Conservation (phyloP, 2,329 filamentous ascomycete species). For the Venturia effusa region DNA sequence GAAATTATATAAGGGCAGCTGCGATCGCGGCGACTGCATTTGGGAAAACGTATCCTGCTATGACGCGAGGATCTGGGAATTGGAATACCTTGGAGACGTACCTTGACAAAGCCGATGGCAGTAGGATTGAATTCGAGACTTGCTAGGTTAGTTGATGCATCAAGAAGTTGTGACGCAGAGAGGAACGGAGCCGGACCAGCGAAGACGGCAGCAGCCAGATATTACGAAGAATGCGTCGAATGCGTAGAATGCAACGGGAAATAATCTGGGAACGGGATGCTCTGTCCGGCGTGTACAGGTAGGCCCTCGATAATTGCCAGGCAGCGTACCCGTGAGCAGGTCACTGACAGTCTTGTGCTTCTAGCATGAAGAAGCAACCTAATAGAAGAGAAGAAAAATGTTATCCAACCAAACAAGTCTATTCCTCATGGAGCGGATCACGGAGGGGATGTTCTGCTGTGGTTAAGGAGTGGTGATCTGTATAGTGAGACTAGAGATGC, state of each 20-base stretch:
- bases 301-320: neutral
- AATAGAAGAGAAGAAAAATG: neutral
- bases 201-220: neutral
- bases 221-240: no score
- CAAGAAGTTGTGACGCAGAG: conserved; percentile 19
- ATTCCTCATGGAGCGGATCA: neutral
- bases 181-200: conserved; percentile 4
- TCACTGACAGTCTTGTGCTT: neutral
- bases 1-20: neutral
- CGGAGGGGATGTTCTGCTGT: neutral
- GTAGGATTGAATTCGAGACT: neutral
- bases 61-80: neutral
- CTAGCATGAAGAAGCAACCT: neutral
- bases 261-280: neutral
- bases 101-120: neutral
- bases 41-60: no score
- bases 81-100: neutral
- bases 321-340: neutral
- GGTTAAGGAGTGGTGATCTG: neutral
- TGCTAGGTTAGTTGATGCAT: conserved; percentile 26
- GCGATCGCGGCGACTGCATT: neutral
- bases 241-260: neutral
- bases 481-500: no score
- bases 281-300: neutral
- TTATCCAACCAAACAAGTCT: neutral